Evolutionary conservation across 805 yeast genomes (phyloP).

Genomic region (Metschnikowia picachoensis): DNA sequence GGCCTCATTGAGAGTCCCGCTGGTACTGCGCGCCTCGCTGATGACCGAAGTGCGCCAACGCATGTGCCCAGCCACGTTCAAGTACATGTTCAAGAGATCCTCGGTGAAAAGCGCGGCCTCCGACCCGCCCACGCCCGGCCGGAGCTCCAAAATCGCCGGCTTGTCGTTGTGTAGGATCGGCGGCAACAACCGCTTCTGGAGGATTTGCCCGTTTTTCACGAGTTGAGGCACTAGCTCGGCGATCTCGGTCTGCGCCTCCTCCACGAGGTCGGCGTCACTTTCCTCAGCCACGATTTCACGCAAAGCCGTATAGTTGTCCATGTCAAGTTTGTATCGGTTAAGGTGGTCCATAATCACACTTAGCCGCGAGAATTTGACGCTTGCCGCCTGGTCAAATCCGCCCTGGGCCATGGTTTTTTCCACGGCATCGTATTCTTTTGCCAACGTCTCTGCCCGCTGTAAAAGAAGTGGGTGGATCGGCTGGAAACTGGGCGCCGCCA

Average conservation of each 20-base stretch:
- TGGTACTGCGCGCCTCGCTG: constrained; percentile 51
- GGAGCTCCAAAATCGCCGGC: constrained; percentile 74
- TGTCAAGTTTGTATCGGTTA: constrained; percentile 24
- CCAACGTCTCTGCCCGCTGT: constrained; percentile 33
- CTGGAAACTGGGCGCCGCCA: constrained; percentile 3
- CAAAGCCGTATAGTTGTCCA: constrained; percentile 25
- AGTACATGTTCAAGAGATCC: constrained; percentile 79
- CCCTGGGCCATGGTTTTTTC: constrained; percentile 28
- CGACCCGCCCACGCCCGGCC: constrained; percentile 96
- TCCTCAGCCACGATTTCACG: constrained; percentile 24
- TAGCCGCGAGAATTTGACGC: constrained; percentile 30
- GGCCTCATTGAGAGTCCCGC: constrained; percentile 74
- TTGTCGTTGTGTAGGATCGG: constrained; percentile 71
- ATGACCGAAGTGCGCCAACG: constrained; percentile 66
- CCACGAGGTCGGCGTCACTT: constrained; percentile 30
- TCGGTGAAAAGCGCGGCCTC: constrained; percentile 87
- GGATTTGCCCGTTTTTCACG: constrained; percentile 34
- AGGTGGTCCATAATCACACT: constrained; percentile 31
- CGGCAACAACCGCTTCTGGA: constrained; percentile 67
- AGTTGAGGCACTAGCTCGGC: constrained; percentile 44
- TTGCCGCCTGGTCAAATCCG: constrained; percentile 32
- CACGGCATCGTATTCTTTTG: constrained; percentile 25
- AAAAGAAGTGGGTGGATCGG: constrained; percentile 39
- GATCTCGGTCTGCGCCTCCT: constrained; percentile 63
- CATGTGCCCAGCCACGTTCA: constrained; percentile 58